Conservation (phyloP, 148 eudicot genomes). For the Camellia sinensis region DNA sequence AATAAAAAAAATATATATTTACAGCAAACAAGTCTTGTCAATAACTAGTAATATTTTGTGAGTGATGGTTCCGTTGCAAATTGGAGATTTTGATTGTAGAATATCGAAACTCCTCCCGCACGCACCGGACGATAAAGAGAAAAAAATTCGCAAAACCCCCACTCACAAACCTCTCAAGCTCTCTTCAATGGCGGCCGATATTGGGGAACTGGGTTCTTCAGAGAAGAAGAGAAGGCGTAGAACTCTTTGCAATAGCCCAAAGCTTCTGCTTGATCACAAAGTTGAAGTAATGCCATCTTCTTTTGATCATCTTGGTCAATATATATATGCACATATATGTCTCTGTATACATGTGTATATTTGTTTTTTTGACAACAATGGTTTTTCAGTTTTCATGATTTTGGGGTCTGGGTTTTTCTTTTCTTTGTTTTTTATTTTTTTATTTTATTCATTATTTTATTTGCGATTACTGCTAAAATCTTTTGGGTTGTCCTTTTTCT, state of each 20-base stretch:
- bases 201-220: background rate
- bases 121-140: background rate
- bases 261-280: slow-evolving; percentile 13
- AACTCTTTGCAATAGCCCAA: background rate
- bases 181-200: slow-evolving; percentile 30
- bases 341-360: background rate
- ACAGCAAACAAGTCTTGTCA: too few species aligned
- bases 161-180: background rate
- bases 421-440: background rate
- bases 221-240: slow-evolving; percentile 8
- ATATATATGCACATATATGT: background rate
- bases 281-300: slow-evolving; percentile 35
- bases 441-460: background rate
- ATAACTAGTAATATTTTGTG: too few species aligned
- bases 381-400: background rate
- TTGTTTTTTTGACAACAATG: background rate
- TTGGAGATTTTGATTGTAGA: background rate
- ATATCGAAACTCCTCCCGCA: slow-evolving; percentile 15
- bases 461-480: background rate
- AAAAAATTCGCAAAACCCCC: background rate
- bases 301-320: background rate
- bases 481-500: background rate
- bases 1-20: too few species aligned
- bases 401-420: background rate
- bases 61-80: too few species aligned